These are phyloP conservation scores for Magnolia sinica DNA, from an alignment of 164 flowering plant genomes.

Conservation along the genomic window DNA sequence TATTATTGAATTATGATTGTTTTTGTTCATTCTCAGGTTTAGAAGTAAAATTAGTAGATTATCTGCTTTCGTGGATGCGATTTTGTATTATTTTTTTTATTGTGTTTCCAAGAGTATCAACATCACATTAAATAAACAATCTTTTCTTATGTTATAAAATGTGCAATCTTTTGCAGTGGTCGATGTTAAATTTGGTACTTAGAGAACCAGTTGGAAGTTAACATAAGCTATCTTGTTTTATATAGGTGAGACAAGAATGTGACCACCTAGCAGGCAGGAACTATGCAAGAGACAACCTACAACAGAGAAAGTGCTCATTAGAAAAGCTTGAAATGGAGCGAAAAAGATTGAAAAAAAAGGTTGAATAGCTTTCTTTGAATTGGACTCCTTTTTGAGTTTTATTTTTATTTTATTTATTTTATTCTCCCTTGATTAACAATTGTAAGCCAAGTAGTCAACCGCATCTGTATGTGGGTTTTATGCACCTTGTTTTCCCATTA, in stretches of 20 bases:
- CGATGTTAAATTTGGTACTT: neutral
- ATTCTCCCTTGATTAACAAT: neutral
- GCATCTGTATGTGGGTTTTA: no score
- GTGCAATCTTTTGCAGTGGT: neutral
- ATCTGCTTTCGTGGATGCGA: neutral
- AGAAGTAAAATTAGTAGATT: neutral
- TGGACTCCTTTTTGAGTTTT: neutral
- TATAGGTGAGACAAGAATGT: constrained; percentile 73
- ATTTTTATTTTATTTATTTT: no score
- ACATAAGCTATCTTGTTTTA: neutral
- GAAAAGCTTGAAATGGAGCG: constrained; percentile 43
- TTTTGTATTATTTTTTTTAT: no score
- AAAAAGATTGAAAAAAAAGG: constrained; percentile 52
- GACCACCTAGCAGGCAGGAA: constrained; percentile 52
- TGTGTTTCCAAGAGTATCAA: neutral
- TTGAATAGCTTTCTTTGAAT: constrained; percentile 10
- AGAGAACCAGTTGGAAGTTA: neutral
- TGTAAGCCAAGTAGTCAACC: no score
- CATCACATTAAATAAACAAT: no score
- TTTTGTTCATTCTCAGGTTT: no score
- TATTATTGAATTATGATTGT: no score
- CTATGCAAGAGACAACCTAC: constrained; percentile 31
- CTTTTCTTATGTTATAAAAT: neutral
- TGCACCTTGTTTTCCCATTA: no score
- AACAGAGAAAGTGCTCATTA: constrained; percentile 21